Percentiles rank a stretch among this genome's conserved stretches.
These are phyloP conservation scores for Russula sp. DNA, from an alignment of 768 basidiomycete species.

Conservation along the genomic window DNA sequence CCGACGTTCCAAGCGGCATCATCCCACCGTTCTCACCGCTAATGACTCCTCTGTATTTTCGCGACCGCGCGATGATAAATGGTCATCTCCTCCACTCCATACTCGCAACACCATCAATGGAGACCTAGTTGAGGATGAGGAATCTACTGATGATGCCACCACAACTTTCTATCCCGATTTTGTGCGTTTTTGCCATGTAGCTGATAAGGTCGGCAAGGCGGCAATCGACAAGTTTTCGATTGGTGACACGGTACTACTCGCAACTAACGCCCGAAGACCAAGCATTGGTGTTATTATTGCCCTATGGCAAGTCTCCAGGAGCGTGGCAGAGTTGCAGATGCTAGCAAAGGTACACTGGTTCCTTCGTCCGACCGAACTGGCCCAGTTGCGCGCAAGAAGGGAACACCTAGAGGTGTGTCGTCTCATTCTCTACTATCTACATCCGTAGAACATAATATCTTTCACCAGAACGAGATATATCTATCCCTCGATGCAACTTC, in stretches of 20 bases:
- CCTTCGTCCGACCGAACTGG: constrained; percentile 56
- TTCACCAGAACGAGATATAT: constrained; percentile 66
- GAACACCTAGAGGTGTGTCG: constrained; percentile 48
- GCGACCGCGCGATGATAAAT: constrained; percentile 9
- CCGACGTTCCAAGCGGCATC: too few species aligned
- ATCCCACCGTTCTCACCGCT: constrained; percentile 3
- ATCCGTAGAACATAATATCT: background rate
- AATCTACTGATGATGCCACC: background rate
- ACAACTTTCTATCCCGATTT: constrained; percentile 19
- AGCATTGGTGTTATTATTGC: constrained; percentile 66
- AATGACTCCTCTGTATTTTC: background rate
- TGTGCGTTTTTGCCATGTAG: constrained; percentile 5
- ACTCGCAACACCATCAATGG: constrained; percentile 11
- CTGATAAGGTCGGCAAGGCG: background rate
- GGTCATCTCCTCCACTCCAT: constrained; percentile 16
- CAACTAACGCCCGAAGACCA: constrained; percentile 40
- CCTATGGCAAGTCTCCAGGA: constrained; percentile 54
- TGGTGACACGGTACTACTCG: constrained; percentile 60
- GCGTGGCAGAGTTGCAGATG: constrained; percentile 38
- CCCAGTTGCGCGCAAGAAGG: constrained; percentile 52
- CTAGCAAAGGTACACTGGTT: constrained; percentile 45
- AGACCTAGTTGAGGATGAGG: too few species aligned
- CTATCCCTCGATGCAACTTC: constrained; percentile 35
- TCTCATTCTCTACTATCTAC: background rate
- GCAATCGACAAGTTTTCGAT: constrained; percentile 38